These are phyloP conservation scores for Phyllosticta citribraziliensis DNA, from an alignment of 2,329 filamentous ascomycete species.

Conservation along the genomic window DNA sequence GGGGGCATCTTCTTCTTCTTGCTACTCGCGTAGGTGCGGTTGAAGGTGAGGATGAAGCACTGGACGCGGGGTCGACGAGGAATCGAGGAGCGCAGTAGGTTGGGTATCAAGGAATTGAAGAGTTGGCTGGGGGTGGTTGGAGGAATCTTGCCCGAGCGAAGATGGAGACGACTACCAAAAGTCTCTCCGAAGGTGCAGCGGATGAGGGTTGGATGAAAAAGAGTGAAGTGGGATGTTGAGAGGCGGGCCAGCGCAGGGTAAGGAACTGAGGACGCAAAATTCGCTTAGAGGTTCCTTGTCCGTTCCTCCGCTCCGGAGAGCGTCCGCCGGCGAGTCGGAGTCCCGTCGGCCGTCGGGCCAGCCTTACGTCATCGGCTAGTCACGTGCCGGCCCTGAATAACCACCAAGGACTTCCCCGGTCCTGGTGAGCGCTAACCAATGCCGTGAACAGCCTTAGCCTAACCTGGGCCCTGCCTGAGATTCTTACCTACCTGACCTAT, in stretches of 20 bases:
- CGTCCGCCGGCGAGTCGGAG: too few relatives aligned
- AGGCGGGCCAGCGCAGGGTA: neutral
- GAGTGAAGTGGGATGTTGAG: constrained; percentile 6
- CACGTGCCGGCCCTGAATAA: constrained; percentile 6
- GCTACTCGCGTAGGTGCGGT: constrained; percentile 41
- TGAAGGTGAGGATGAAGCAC: constrained; percentile 32
- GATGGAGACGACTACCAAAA: constrained; percentile 20
- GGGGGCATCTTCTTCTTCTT: constrained; percentile 77
- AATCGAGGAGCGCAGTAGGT: constrained; percentile 29
- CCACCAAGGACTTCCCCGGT: constrained; percentile 6
- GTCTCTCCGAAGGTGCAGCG: constrained; percentile 4
- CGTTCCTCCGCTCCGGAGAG: constrained; percentile 6
- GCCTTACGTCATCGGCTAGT: neutral
- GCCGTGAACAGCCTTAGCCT: constrained; percentile 3
- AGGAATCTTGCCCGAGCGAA: constrained; percentile 10
- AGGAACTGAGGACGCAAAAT: neutral
- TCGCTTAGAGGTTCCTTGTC: neutral
- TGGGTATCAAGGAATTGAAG: constrained; percentile 24
- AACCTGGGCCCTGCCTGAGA: neutral
- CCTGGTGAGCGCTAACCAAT: constrained; percentile 1
- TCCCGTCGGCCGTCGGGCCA: too few relatives aligned
- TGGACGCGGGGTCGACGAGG: constrained; percentile 20
- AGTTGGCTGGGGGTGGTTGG: constrained; percentile 20
- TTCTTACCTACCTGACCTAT: neutral
- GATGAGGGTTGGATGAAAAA: neutral